Evolutionary conservation across 1,139 yeast species (phyloP), one percentile per base, ranked within the genome.

Genomic region (Pichia sp.): DNA sequence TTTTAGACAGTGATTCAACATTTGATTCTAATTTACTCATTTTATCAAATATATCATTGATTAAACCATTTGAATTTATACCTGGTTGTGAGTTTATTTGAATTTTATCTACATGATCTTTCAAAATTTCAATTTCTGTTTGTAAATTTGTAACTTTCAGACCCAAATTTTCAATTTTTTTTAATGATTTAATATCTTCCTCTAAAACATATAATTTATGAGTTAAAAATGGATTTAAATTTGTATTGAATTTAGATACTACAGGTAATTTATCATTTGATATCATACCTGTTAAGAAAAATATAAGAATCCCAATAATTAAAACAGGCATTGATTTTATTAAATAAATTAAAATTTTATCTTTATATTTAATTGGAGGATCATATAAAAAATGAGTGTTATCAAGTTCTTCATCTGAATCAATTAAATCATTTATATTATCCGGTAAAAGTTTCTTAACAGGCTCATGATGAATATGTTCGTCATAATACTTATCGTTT

Each of bases 361-460:
- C 49, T 35, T 55, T 54, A 33, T 55, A 45, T 26, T 48, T 38
- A 5, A 50, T 47, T 7, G 62, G 61, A 22, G 61, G 60, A 34
- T 58, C 60, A 35, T 52, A 52, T 2, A 41, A 31, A 20, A 36
- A 48, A 28, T 43, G 50, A 8, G 48, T 51, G 7, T 38, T 36
- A 35, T 45, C 51, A 16, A 39, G 38, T 4, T 46, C 51, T 23
- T 36, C 35, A 22, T 43, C 53, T 11, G 39, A 38, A 20, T 48
- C 49, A 34, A 39, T 34, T 11, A 41, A 45, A 3, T 48, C 45
- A 11, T 34, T 39, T n/a, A 41, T 42, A 4, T 11, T 11, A 16
- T 42, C 30, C 9, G 34, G 30, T 9, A 34, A 40, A 5, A 34
- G 30, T 11, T 32, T 26, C 12, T 41, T 39, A 20, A n/a, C n/a